These are phyloP conservation scores for Breviolum minutum DNA, from an alignment of 73 alveolate genomes.

Conservation along the genomic window DNA sequence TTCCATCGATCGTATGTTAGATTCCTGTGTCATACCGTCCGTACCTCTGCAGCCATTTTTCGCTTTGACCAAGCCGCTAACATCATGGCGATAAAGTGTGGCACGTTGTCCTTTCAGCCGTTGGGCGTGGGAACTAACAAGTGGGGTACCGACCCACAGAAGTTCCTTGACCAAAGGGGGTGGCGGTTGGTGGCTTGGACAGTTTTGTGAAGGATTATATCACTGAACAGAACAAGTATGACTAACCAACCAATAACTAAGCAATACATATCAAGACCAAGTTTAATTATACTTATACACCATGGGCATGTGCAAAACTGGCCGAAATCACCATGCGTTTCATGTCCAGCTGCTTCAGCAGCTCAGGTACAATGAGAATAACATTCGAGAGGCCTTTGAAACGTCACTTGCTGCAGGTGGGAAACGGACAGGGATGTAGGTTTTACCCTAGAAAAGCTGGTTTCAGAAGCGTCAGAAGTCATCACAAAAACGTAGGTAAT, in stretches of 20 bases:
- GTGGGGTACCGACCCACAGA: conserved; percentile 93
- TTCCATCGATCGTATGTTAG: too few species aligned
- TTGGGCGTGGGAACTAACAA: conserved; percentile 93
- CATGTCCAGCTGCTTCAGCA: background rate
- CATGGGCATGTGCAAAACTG: too few species aligned
- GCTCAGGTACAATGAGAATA: conserved; percentile 54
- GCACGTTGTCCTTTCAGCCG: conserved; percentile 82
- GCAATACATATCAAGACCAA: too few species aligned
- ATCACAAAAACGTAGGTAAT: too few species aligned
- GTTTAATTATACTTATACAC: too few species aligned
- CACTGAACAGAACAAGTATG: too few species aligned
- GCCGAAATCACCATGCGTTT: background rate
- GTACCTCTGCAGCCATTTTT: background rate
- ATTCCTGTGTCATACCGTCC: background rate
- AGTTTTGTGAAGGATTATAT: background rate
- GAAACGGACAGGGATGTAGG: background rate
- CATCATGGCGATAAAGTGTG: conserved; percentile 11
- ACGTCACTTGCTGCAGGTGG: conserved; percentile 59
- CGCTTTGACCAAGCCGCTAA: background rate
- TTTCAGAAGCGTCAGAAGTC: too few species aligned
- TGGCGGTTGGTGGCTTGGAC: background rate
- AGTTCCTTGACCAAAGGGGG: conserved; percentile 2
- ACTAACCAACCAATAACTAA: background rate
- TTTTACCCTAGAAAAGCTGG: too few species aligned
- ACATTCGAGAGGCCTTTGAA: conserved; percentile 75